Conservation (phyloP, 2,329 filamentous ascomycete species). For the Ascochyta clinopodiicola region DNA sequence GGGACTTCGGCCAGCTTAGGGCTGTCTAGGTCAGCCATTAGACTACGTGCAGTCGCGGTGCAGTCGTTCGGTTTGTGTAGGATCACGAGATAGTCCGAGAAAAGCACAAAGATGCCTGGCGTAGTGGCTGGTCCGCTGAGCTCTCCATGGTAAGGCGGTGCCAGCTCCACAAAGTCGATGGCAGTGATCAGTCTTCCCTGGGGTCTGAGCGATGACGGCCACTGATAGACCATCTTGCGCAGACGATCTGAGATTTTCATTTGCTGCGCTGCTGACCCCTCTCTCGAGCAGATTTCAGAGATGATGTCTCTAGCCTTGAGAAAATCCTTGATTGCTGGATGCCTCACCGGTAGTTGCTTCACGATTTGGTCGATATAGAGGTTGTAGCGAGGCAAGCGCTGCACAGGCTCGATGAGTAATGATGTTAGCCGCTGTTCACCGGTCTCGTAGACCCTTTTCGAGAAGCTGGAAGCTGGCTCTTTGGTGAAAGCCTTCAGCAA, state of each 20-base stretch:
- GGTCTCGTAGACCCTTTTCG: slow-evolving; percentile 77
- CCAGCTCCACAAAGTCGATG: slow-evolving; percentile 78
- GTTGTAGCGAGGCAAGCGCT: slow-evolving; percentile 91
- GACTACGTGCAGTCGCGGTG: slow-evolving; percentile 73
- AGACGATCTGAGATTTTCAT: slow-evolving; percentile 76
- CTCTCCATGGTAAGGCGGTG: slow-evolving; percentile 70
- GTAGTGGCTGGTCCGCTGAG: slow-evolving; percentile 53
- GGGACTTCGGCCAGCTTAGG: slow-evolving; percentile 58
- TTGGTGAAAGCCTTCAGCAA: slow-evolving; percentile 79
- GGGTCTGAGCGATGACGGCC: slow-evolving; percentile 75
- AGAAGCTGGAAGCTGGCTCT: slow-evolving; percentile 81
- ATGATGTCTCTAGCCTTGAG: slow-evolving; percentile 92
- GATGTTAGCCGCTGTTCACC: slow-evolving; percentile 92
- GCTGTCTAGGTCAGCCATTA: slow-evolving; percentile 86
- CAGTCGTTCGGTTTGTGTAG: slow-evolving; percentile 72
- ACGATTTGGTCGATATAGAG: slow-evolving; percentile 96
- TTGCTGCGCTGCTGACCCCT: slow-evolving; percentile 72
- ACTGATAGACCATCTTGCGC: slow-evolving; percentile 76
- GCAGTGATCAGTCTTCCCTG: slow-evolving; percentile 81
- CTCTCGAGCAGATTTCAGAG: slow-evolving; percentile 94
- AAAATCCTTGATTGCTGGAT: slow-evolving; percentile 82
- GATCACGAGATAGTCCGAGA: slow-evolving; percentile 80
- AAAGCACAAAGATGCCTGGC: slow-evolving; percentile 78
- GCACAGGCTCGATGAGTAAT: slow-evolving; percentile 93
- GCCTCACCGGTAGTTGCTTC: slow-evolving; percentile 80